Base-by-base conservation (phyloP, 2,329 filamentous ascomycete genomes). In the Grosmannia penicillata region DNA sequence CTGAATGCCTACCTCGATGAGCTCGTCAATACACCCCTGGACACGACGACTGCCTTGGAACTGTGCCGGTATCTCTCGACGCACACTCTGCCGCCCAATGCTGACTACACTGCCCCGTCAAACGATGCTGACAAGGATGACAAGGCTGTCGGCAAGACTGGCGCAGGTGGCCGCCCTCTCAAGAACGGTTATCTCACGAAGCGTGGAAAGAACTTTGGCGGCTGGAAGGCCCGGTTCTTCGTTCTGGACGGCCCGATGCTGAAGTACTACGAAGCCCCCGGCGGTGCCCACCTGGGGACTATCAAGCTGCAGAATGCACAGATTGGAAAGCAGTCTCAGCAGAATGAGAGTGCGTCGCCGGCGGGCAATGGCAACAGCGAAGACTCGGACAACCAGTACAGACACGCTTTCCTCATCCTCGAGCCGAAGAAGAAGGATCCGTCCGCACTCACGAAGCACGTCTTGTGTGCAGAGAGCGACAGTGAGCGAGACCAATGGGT, bases 401-500 rank as follows among this genome's bases (percentile, higher is more conserved):
- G 91, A 6, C 91, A 98, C 59, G 91, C 91, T 1, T 98, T 98
- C 61, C 65, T 96, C 33, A 82, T 98, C 38, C 57, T 96, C 37
- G 91, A 98, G 53, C 89, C 89, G 2, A 98, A 98, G 64, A 85
- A 86, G 57, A 96, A 94, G 58, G 91, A 98, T 53, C 86, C 86
- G 0, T 78, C 70, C 18, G 86, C 82, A 48, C 71, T 89, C 38
- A 84, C 95, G 19, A 83, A 89, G 47, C 91, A 98, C 55, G 87
- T 98, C 1, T 66, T 98, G 15, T 98, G 91, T 55, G 89, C 91
- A 0, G 91, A 98, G 58, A 96, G 82, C 51, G 91, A 98, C 50
- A 70, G 69, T 42, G 91, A 98, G 61, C 77, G 91, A 43, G 91
- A 98, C 58, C 70, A 79, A 32, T 98, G 91, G 91, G 89, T 98